Conservation (phyloP, 2,329 filamentous ascomycete genomes). For the Cadophora gregata region DNA sequence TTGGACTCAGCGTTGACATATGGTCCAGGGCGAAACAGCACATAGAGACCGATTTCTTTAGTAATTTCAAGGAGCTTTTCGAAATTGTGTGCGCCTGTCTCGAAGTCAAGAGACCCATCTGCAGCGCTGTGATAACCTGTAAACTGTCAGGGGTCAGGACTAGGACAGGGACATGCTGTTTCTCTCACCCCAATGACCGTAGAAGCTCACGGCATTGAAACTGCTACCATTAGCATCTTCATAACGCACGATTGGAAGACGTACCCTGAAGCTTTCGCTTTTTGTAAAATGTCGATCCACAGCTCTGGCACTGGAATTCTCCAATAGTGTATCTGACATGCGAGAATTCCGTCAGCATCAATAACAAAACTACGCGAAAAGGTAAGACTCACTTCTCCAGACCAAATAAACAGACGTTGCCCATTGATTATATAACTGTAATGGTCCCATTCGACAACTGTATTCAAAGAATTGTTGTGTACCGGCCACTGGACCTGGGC, state of each 20-base stretch:
- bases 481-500: slow-evolving; percentile 50
- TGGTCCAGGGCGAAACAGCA: slow-evolving; percentile 73
- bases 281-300: slow-evolving; percentile 78
- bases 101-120: slow-evolving; percentile 73
- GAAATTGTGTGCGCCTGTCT: slow-evolving; percentile 61
- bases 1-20: slow-evolving; percentile 70
- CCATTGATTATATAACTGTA: slow-evolving; percentile 54
- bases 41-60: slow-evolving; percentile 72
- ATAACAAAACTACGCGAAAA: background rate
- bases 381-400: slow-evolving; percentile 48
- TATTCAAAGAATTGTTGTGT: slow-evolving; percentile 54
- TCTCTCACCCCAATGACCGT: slow-evolving; percentile 79
- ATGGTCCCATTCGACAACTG: slow-evolving; percentile 51
- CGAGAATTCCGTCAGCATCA: background rate
- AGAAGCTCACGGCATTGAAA: slow-evolving; percentile 81
- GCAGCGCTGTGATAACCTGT: slow-evolving; percentile 56
- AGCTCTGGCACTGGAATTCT: slow-evolving; percentile 63
- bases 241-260: background rate
- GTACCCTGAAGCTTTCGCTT: slow-evolving; percentile 75
- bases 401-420: slow-evolving; percentile 57
- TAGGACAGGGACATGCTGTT: slow-evolving; percentile 57
- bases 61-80: slow-evolving; percentile 77
- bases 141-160: slow-evolving; percentile 4
- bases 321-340: slow-evolving; percentile 55
- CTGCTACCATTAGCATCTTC: slow-evolving; percentile 37